Evolutionary conservation across 169 alveolate species (phyloP).

Genomic region (Eimeria maxima): DNA sequence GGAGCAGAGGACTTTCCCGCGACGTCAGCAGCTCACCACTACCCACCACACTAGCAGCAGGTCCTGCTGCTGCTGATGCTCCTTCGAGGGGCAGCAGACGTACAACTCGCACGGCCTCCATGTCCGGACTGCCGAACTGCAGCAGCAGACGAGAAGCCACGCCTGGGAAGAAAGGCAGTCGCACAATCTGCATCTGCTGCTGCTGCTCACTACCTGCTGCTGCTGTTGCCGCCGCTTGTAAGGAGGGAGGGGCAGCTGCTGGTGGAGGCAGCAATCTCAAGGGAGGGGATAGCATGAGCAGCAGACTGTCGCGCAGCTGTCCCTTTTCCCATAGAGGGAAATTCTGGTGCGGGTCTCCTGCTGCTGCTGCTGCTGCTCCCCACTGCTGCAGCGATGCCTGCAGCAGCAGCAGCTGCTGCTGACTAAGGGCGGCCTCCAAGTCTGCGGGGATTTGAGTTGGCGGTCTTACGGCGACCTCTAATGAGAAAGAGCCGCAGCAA

Average conservation of each 20-base stretch:
- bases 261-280: slow-evolving; percentile 32
- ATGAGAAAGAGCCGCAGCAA: slow-evolving; percentile 34
- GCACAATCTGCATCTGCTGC: slow-evolving; percentile 19
- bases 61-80: slow-evolving; percentile 8
- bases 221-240: not conserved
- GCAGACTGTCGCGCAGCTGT: slow-evolving; percentile 12
- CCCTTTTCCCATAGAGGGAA: slow-evolving; percentile 43
- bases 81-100: not conserved
- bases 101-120: slow-evolving; percentile 10
- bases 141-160: slow-evolving; percentile 23
- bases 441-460: not conserved
- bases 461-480: not conserved
- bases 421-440: not conserved
- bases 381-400: slow-evolving; percentile 1
- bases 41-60: not conserved
- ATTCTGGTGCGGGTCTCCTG: not conserved
- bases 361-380: slow-evolving; percentile 65
- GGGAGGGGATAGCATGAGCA: slow-evolving; percentile 30
- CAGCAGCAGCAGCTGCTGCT: not conserved
- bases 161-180: slow-evolving; percentile 16
- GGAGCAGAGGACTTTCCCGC: not conserved
- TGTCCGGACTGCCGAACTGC: slow-evolving; percentile 75
- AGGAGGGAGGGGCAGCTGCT: not conserved
- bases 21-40: slow-evolving; percentile 31
- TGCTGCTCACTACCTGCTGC: not conserved